Evolutionary conservation across 2,329 filamentous ascomycete species (phyloP), one percentile per base, ranked within the genome.

Genomic region (Teratosphaeria zuluensis): DNA sequence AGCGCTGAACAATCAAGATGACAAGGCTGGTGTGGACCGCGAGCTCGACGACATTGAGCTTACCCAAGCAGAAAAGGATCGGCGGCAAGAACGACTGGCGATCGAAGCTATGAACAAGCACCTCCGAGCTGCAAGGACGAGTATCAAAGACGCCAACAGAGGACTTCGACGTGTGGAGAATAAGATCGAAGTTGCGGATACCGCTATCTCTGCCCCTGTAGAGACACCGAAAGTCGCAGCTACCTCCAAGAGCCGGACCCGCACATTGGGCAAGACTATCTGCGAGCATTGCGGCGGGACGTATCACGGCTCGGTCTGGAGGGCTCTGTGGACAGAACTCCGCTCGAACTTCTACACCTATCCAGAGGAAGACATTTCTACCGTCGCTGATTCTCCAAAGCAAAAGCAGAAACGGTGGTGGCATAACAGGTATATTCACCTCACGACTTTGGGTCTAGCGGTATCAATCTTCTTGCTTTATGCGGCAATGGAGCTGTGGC

Each of bases 391-490:
- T 48, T 48, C 16, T n/a, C n/a, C 42, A 9, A 21, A 21, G n/a
- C n/a, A 48, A 21, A 48, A 48, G 42, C 42, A 48, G 42, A 19
- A 9, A 21, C 42, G n/a, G 19, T 48, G 42, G 42, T 48, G 42
- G 42, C 42, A 48, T 19, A 54, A 59, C 14, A 56, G 62, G n/a
- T 56, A 61, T n/a, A 19, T 72, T 58, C 69, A 70, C 16, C 61
- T 75, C 6, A 78, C 77, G 12, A 67, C 69, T 56, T 62, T 77
- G 4, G 73, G 75, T 48, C 70, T 76, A 69, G 59, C 73, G 31
- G 66, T 75, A 12, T 59, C 80, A 1, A 24, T 74, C 7, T 70
- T 76, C 19, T 66, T 78, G 19, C 63, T 71, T 42, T 85, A 80
- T 80, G 79, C 77, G 64, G 63, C 79, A 32, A 53, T 65, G 6